Evolutionary conservation across 2,329 filamentous ascomycete genomes (phyloP), one percentile per base, ranked within the genome.

Genomic region (Fusarium globosum): DNA sequence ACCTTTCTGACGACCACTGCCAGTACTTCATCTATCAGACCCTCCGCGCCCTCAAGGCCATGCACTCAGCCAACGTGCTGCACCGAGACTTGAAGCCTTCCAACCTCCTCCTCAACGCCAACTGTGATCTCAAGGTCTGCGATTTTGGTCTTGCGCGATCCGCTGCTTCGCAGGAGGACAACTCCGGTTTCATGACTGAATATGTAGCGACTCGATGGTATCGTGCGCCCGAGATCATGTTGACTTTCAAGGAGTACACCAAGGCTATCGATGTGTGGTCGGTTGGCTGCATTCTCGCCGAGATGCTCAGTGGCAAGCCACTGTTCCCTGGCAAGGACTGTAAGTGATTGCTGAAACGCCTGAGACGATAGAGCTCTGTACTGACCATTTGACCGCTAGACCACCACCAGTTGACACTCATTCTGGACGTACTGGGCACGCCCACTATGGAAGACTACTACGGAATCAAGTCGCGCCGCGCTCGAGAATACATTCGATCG

Each of bases 131-230:
- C 77, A 99, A 99, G 85, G 96, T 99, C 77, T 99, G 96, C 85
- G 96, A 99, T 83, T 99, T 99, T 80, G 96, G 96, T 81, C 90
- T 99, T 65, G 96, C 96, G 55, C 92, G 95, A 80, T 98, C 96
- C 15, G 96, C 96, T 18, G 96, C 96, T 14, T 98, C 96, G 15
- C 97, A 97, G 77, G 96, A 99, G 81, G 96, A 99, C 84, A 99
- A 99, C 85, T 98, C 96, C n/a, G 96, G 96, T 28, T 99, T 99
- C 90, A 99, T 99, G 96, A 99, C 96, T 21, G 96, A 99, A 97
- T 99, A 99, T 82, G 96, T 99, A 65, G 96, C 96, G 58, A 99
- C 96, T 52, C 92, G 96, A 80, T 99, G 96, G 96, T 99, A 99
- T 85, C 95, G 96, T 84, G 96, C 96, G 11, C 96, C 96, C 7